Evolutionary conservation across 306 rosid species (phyloP), one percentile per base, ranked within the genome.

Genomic region (Cucurbita pepo): DNA sequence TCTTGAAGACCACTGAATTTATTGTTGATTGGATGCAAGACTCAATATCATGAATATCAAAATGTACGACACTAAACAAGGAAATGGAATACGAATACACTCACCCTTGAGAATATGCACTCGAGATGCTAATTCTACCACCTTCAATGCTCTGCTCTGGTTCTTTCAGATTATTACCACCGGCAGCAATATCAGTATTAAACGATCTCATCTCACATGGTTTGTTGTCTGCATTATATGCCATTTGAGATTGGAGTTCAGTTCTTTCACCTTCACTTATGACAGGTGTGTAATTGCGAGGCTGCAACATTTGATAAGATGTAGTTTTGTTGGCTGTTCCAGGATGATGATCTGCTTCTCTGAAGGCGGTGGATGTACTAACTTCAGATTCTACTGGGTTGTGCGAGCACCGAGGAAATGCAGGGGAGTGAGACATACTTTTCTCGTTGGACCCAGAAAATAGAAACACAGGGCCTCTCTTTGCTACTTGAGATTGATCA

Each of bases 71-170:
- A 45, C 22, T 13, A 59, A 30, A 59, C 65, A 59, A 60, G 67
- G 21, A 37, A 4, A 15, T 15, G 36, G 5, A 34, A 58, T 58
- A 19, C 1, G 51, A n/a, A 79, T 43, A 75, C 74, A 40, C 99
- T 86, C 77, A 95, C 99, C 96, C 90, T 83, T 89, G 88, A 69
- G 99, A 95, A 84, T 88, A 95, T 53, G 80, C 92, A 30, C 90
- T 89, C 54, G 99, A 95, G 83, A 95, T 83, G 91, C 88, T 89
- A 81, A 95, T 89, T 72, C 90, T 87, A 58, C 99, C 99, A 43
- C 90, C 96, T 82, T 95, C 97, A 78, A 88, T 80, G 5, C 84
- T 75, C 74, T 88, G 84, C 56, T 88, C 96, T 41, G 90, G 93
- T 82, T 86, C 88, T 86, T 88, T 95, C 48, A 82, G 84, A 85